These are phyloP conservation scores for Phaffia tasmanica DNA, from an alignment of 768 basidiomycete species.

Conservation along the genomic window DNA sequence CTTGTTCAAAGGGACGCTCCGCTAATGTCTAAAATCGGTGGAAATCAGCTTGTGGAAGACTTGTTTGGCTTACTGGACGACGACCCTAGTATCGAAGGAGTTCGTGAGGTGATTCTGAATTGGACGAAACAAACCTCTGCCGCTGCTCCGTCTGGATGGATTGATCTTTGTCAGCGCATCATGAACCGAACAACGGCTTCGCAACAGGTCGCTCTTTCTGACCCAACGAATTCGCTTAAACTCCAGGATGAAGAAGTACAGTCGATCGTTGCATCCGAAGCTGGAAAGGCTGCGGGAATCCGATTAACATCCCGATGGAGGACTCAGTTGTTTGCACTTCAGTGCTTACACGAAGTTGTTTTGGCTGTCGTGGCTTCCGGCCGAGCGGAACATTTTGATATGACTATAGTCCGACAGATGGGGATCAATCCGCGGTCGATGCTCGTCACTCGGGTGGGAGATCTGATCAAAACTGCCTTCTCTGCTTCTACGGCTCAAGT, in stretches of 20 bases:
- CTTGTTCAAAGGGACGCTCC: slow-evolving; percentile 91
- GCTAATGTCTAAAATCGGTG: slow-evolving; percentile 81
- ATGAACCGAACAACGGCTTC: slow-evolving; percentile 87
- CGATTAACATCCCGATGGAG: slow-evolving; percentile 64
- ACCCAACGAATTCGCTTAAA: slow-evolving; percentile 42
- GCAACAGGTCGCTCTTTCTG: slow-evolving; percentile 46
- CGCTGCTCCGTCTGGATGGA: slow-evolving; percentile 92
- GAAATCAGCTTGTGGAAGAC: slow-evolving; percentile 85
- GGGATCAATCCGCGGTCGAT: slow-evolving; percentile 43
- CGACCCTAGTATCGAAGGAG: slow-evolving; percentile 84
- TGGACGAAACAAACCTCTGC: slow-evolving; percentile 93
- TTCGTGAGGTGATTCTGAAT: slow-evolving; percentile 78
- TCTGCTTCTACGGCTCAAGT: slow-evolving; percentile 94
- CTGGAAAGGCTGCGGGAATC: slow-evolving; percentile 8
- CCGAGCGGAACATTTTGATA: slow-evolving; percentile 71
- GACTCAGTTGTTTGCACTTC: slow-evolving; percentile 86
- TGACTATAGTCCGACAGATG: slow-evolving; percentile 47
- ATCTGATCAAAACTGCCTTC: slow-evolving; percentile 95
- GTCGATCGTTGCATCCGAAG: slow-evolving; percentile 48
- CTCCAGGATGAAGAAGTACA: slow-evolving; percentile 85
- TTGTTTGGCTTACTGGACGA: slow-evolving; percentile 92
- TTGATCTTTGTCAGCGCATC: slow-evolving; percentile 90
- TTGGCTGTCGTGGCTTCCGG: slow-evolving; percentile 60
- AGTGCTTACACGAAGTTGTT: slow-evolving; percentile 84
- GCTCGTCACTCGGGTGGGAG: slow-evolving; percentile 72